Evolutionary conservation across 1,284 basidiomycete genomes (phyloP).

Genomic region (Marasmius fiardii): DNA sequence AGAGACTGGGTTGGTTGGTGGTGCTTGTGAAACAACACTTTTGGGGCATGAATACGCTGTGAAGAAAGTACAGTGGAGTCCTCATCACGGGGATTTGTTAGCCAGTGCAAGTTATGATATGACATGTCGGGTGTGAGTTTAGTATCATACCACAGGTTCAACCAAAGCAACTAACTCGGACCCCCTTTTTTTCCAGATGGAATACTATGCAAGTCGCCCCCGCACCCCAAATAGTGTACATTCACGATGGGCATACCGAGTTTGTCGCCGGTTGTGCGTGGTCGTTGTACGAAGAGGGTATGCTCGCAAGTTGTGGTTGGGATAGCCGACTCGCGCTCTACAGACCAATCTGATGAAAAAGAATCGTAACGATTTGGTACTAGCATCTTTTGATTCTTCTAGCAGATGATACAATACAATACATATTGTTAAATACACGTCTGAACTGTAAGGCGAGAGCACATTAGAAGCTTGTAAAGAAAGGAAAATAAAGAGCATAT

Average conservation of each 20-base stretch:
- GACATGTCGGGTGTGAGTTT: constrained; percentile 85
- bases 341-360: constrained; percentile 28
- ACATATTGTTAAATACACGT: background rate
- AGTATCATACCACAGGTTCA: constrained; percentile 2
- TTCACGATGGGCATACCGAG: constrained; percentile 89
- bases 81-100: constrained; percentile 67
- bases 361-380: no score
- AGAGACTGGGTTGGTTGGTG: constrained; percentile 56
- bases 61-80: constrained; percentile 78
- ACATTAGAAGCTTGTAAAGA: background rate
- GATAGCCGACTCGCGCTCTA: constrained; percentile 83
- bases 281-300: constrained; percentile 83
- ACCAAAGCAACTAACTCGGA: constrained; percentile 10
- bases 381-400: no score
- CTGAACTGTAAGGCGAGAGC: background rate
- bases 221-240: constrained; percentile 55
- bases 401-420: background rate
- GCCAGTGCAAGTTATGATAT: constrained; percentile 94
- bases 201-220: constrained; percentile 51
- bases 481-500: background rate
- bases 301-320: constrained; percentile 89
- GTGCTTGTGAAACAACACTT: constrained; percentile 63
- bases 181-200: constrained; percentile 47
- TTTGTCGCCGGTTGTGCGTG: constrained; percentile 92
- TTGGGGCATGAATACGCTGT: constrained; percentile 82